These are phyloP conservation scores for Coffea canephora DNA, from an alignment of 257 asterid genomes.

Conservation along the genomic window DNA sequence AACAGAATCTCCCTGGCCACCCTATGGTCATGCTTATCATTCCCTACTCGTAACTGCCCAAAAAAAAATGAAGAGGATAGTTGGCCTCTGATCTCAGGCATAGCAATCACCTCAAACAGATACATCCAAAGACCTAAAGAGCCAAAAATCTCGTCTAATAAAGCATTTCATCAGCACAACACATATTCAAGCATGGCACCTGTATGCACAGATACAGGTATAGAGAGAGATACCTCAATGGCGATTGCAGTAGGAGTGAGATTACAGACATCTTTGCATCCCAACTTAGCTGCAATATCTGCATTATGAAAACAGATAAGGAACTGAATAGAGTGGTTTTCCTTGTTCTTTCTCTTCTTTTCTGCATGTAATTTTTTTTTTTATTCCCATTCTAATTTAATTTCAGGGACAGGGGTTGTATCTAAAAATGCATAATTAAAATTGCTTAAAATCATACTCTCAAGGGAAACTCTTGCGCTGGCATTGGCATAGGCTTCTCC, in stretches of 20 bases:
- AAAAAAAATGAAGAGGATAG: not conserved
- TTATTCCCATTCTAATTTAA: not conserved
- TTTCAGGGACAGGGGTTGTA: not conserved
- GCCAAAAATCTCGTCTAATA: not conserved
- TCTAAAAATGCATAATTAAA: not conserved
- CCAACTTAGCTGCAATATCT: conserved; percentile 67
- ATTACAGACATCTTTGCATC: conserved; percentile 50
- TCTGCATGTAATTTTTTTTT: not conserved
- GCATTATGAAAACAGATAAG: conserved; percentile 6
- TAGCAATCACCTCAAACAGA: no score
- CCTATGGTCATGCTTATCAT: not conserved
- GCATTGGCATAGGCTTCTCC: conserved; percentile 83
- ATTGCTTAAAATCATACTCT: conserved; percentile 44
- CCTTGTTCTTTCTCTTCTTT: not conserved
- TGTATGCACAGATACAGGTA: not conserved
- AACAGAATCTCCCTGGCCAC: not conserved
- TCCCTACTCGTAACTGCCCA: not conserved
- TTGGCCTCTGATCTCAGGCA: not conserved
- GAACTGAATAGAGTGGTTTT: not conserved
- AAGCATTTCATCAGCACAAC: not conserved
- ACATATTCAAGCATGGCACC: not conserved
- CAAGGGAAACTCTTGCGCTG: conserved; percentile 63
- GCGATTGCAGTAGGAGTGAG: conserved; percentile 69
- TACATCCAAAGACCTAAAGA: not conserved
- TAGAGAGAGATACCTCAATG: conserved; percentile 52